These are phyloP conservation scores for Platanthera guangdongensis DNA, from an alignment of 106 monocot species.

Conservation along the genomic window DNA sequence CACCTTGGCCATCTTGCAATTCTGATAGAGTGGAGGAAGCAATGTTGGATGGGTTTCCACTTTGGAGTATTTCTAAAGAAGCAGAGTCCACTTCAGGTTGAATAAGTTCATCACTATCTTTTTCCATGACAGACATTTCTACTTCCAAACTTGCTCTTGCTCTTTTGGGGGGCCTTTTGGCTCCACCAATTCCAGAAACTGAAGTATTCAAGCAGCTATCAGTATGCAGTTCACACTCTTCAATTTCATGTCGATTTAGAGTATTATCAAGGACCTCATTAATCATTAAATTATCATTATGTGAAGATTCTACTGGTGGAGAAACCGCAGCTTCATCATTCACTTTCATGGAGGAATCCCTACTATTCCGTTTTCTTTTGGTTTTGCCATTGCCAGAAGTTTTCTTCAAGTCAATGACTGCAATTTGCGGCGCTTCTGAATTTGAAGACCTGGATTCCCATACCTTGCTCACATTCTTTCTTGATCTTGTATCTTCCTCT, in stretches of 20 bases:
- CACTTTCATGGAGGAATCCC: not conserved
- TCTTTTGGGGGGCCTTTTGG: not conserved
- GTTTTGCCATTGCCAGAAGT: not conserved
- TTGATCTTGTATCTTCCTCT: conserved; percentile 15
- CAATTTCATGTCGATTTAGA: not conserved
- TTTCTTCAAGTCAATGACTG: conserved; percentile 16
- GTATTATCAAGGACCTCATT: not conserved
- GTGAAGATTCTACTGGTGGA: not conserved
- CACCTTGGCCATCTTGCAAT: not conserved
- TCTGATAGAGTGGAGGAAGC: not conserved
- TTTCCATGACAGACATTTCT: not conserved
- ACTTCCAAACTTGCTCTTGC: conserved; percentile 1
- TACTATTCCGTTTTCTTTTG: not conserved
- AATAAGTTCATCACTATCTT: not conserved
- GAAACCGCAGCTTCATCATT: not conserved
- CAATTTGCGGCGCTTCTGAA: conserved; percentile 7
- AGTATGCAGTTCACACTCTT: not conserved
- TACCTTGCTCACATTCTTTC: not conserved
- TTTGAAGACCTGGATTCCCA: not conserved
- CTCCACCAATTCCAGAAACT: not conserved
- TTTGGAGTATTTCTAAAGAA: not conserved
- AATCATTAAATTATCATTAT: not conserved
- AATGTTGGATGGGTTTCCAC: not conserved
- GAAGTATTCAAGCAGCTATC: not conserved
- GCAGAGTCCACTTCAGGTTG: not conserved